These are phyloP conservation scores for Polychaeton citri DNA, from an alignment of 2,329 filamentous ascomycete species.

Conservation along the genomic window DNA sequence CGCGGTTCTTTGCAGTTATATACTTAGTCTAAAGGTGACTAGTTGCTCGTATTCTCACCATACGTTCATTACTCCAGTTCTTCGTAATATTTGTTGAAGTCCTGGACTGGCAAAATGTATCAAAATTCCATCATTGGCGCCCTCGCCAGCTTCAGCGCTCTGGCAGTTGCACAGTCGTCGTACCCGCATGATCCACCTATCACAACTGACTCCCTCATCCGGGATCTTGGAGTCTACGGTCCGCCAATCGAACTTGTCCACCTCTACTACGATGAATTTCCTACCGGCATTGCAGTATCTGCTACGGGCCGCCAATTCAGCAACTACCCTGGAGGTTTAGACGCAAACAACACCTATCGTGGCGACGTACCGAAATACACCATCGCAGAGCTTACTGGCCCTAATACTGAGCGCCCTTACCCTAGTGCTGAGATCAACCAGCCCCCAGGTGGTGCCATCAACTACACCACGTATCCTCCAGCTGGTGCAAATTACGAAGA, in stretches of 20 bases:
- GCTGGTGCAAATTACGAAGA: constrained; percentile 34
- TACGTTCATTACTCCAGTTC: no score
- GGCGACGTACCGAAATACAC: constrained; percentile 31
- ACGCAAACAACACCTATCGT: constrained; percentile 33
- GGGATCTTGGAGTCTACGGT: constrained; percentile 26
- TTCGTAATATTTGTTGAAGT: no score
- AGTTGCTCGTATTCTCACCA: no score
- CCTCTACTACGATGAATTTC: constrained; percentile 39
- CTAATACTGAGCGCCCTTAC: constrained; percentile 32
- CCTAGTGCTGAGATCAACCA: constrained; percentile 32
- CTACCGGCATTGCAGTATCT: constrained; percentile 39
- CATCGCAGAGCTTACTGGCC: constrained; percentile 33
- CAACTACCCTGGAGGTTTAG: constrained; percentile 38
- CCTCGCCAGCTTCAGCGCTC: neutral
- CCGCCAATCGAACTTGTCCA: constrained; percentile 36
- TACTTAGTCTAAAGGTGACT: no score
- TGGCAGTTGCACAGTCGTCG: neutral
- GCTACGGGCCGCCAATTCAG: constrained; percentile 37
- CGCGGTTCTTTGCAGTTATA: no score
- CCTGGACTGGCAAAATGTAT: no score
- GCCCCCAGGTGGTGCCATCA: constrained; percentile 37
- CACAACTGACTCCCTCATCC: constrained; percentile 3
- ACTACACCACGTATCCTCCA: constrained; percentile 35
- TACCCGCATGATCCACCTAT: neutral
- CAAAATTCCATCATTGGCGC: neutral